Conservation (phyloP, 2,329 filamentous ascomycete genomes). For the Ascocoryne sarcoides region DNA sequence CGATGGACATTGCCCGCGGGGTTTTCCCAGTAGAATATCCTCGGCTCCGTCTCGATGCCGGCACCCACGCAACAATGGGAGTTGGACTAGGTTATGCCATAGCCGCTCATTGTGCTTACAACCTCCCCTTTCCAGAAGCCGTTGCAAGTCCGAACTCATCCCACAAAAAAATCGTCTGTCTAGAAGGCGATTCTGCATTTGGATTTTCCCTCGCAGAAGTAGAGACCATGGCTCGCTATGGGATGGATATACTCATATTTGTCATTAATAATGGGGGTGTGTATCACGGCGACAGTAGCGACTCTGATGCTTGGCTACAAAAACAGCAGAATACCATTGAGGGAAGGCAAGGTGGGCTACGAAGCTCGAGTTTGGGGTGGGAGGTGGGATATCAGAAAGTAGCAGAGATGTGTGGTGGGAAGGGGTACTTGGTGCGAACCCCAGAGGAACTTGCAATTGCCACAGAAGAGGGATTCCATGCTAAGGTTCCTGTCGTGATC, state of each 20-base stretch:
- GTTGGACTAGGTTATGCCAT: conserved; percentile 48
- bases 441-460: conserved; percentile 42
- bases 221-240: conserved; percentile 46
- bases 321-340: conserved; percentile 33
- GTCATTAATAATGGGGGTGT: conserved; percentile 47
- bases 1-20: conserved; percentile 51
- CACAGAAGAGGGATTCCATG: conserved; percentile 41
- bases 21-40: conserved; percentile 45
- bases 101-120: conserved; percentile 47
- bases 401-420: conserved; percentile 45
- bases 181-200: conserved; percentile 48
- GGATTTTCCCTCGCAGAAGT: conserved; percentile 47
- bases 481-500: conserved; percentile 40
- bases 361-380: conserved; percentile 42
- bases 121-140: conserved; percentile 32
- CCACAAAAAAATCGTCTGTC: conserved; percentile 43
- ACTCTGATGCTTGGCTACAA: conserved; percentile 35
- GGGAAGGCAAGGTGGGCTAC: conserved; percentile 30
- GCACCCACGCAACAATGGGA: conserved; percentile 51
- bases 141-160: conserved; percentile 19
- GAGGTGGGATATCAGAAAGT: conserved; percentile 47
- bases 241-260: conserved; percentile 45
- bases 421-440: conserved; percentile 41
- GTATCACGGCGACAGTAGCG: conserved; percentile 36
- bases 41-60: conserved; percentile 46